Base-by-base conservation (phyloP, 164 flowering plant genomes). In the Chimonanthus praecox region DNA sequence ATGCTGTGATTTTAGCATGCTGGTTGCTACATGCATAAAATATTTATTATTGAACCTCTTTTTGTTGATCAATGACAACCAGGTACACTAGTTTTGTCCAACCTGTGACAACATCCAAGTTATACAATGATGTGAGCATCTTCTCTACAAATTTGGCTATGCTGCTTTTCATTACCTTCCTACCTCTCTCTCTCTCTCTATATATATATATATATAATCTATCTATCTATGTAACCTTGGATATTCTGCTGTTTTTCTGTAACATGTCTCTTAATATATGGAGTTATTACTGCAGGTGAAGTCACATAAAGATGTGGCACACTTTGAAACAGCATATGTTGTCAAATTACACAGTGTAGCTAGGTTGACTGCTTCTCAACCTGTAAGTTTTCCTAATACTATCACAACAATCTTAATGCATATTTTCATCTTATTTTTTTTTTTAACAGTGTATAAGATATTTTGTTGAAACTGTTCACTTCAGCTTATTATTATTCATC, bases 271-370 rank as follows among this genome's bases (percentile, higher is more conserved):
- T 71, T n/a, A 69, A 72, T 47, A 72, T 20, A 5, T 74, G 43
- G 48, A 63, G 62, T 73, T 64, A 64, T 75, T 51, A 18, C 73
- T 80, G 77, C 84, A 95, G 99, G 92, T 95, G 67, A 95, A 90
- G 84, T 80, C 91, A 2, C 94, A 92, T 75, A 96, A 87, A 77
- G 99, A 96, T 79, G 83, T 92, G 73, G 78, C 79, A 68, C 98
- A 92, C 82, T 96, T 94, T 79, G 99, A 96, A 89, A 96, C 99
- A 80, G 97, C 98, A 46, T 96, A 96, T 81, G 99, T 96, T 74
- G 99, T 96, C 76, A 96, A 96, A 80, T 75, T 96, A 78, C 99
- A 96, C 76, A 90, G 84, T 71, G 82, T 92, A 18, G 97, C 98
- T 61, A 88, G 85, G 82, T 95, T 96, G 77, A 88, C 97, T 74